These are phyloP conservation scores for Cladosporium sp. DNA, from an alignment of 2,329 filamentous ascomycete genomes.

Conservation along the genomic window DNA sequence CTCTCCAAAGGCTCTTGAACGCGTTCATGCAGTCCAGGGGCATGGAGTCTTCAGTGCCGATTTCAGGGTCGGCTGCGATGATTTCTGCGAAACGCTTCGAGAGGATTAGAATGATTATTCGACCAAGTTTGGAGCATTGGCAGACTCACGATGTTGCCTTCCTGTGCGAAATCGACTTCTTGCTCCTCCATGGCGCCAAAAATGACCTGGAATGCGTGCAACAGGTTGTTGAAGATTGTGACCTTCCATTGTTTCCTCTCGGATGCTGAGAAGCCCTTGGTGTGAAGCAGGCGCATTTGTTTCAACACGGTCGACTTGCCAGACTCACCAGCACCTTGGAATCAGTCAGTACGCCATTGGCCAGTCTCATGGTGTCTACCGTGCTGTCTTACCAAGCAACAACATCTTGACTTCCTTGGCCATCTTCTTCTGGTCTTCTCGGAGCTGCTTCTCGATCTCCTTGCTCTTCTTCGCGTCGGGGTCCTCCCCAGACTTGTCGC, in stretches of 20 bases:
- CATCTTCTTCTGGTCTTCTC: slow-evolving; percentile 82
- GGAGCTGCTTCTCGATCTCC: slow-evolving; percentile 82
- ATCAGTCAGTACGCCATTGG: slow-evolving; percentile 26
- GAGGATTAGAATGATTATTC: slow-evolving; percentile 30
- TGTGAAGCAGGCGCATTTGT: slow-evolving; percentile 98
- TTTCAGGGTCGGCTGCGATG: slow-evolving; percentile 74
- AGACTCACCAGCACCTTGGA: slow-evolving; percentile 82
- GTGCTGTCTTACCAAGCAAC: slow-evolving; percentile 64
- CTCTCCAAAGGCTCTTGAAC: slow-evolving; percentile 78
- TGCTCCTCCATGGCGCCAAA: slow-evolving; percentile 88
- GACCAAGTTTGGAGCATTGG: background rate
- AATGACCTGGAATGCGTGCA: slow-evolving; percentile 87
- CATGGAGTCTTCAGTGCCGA: slow-evolving; percentile 75
- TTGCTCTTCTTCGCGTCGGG: slow-evolving; percentile 48
- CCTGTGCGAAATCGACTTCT: slow-evolving; percentile 70
- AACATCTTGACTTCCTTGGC: slow-evolving; percentile 89
- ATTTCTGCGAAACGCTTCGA: slow-evolving; percentile 70
- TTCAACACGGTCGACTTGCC: slow-evolving; percentile 97
- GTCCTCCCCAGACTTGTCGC: slow-evolving; percentile 40
- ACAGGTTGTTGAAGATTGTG: slow-evolving; percentile 91
- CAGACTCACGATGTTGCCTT: slow-evolving; percentile 68
- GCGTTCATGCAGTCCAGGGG: slow-evolving; percentile 73
- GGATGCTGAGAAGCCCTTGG: slow-evolving; percentile 81
- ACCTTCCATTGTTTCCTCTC: slow-evolving; percentile 93
- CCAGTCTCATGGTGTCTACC: background rate